Evolutionary conservation across 208 protist genomes (phyloP).

Genomic region (Crithidia acanthocephali): DNA sequence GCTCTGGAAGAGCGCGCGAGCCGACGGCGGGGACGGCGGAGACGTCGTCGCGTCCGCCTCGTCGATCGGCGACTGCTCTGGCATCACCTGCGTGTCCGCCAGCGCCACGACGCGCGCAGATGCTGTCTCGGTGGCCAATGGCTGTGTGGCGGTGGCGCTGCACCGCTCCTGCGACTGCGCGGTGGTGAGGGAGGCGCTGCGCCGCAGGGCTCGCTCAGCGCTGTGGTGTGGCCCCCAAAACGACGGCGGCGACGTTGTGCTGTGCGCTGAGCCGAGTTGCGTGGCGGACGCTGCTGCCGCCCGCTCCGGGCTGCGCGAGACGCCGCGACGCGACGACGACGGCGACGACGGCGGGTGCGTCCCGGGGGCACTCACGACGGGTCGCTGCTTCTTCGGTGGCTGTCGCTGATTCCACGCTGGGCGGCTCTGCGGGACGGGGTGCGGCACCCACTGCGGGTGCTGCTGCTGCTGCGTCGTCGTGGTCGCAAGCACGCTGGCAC

Average conservation of each 20-base stretch:
- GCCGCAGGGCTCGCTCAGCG: conserved; percentile 16
- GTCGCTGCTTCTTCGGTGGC: conserved; percentile 50
- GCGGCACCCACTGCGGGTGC: conserved; percentile 41
- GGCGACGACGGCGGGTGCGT: conserved; percentile 21
- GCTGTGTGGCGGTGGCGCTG: conserved; percentile 5
- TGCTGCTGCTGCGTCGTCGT: no score
- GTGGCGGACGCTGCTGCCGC: neutral
- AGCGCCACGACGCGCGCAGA: neutral
- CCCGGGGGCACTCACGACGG: conserved; percentile 54
- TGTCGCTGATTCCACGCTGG: conserved; percentile 75
- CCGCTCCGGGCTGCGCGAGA: conserved; percentile 28
- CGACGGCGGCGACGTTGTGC: neutral
- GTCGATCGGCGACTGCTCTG: conserved; percentile 7
- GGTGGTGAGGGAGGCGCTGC: conserved; percentile 13
- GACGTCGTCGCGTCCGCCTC: conserved; percentile 7
- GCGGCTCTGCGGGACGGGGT: conserved; percentile 25
- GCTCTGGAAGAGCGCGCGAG: conserved; percentile 32
- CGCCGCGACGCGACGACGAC: conserved; percentile 12
- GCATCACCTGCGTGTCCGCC: neutral
- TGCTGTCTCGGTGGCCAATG: neutral
- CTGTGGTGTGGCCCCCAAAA: neutral
- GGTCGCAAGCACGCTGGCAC: neutral
- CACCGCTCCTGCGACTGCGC: neutral
- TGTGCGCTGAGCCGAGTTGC: neutral
- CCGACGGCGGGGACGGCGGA: conserved; percentile 26